phyloP scores from a whole-genome alignment of 2,329 filamentous ascomycete genomes.

The Ascomycota sp. region DNA sequence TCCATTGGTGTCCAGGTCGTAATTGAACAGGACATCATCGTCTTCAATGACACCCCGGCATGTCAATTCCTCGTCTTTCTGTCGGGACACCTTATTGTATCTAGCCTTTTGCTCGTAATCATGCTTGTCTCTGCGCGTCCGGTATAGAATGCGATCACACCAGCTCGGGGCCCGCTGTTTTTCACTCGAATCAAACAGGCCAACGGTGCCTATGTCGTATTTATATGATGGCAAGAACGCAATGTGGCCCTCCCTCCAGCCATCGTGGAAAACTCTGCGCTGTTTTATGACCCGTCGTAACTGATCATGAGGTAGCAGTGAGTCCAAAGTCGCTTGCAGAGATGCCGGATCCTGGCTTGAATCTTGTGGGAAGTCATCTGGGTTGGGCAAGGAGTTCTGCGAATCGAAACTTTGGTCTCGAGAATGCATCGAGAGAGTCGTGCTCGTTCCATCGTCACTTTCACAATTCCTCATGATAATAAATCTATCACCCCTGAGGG shows the following conservation, averaged over 20 bases:
- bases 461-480: slow-evolving; percentile 25
- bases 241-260: slow-evolving; percentile 78
- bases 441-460: slow-evolving; percentile 24
- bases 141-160: slow-evolving; percentile 86
- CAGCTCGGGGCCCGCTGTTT: slow-evolving; percentile 85
- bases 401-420: slow-evolving; percentile 19
- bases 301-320: slow-evolving; percentile 78
- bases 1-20: slow-evolving; percentile 64
- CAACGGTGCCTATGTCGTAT: slow-evolving; percentile 86
- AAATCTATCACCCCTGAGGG: slow-evolving; percentile 25
- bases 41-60: slow-evolving; percentile 56
- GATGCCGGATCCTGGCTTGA: slow-evolving; percentile 63
- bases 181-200: slow-evolving; percentile 85
- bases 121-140: slow-evolving; percentile 51
- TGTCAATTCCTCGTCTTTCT: slow-evolving; percentile 71
- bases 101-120: slow-evolving; percentile 40
- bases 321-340: slow-evolving; percentile 71
- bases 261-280: slow-evolving; percentile 71
- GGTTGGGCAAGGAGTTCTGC: slow-evolving; percentile 29
- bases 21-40: slow-evolving; percentile 78
- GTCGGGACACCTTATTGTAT: slow-evolving; percentile 46
- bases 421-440: slow-evolving; percentile 12
- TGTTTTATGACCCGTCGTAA: slow-evolving; percentile 51
- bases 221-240: slow-evolving; percentile 91
- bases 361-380: slow-evolving; percentile 46